Base-by-base conservation (phyloP, 2,329 filamentous ascomycete genomes). In the Trichoderma cornu-damae region DNA sequence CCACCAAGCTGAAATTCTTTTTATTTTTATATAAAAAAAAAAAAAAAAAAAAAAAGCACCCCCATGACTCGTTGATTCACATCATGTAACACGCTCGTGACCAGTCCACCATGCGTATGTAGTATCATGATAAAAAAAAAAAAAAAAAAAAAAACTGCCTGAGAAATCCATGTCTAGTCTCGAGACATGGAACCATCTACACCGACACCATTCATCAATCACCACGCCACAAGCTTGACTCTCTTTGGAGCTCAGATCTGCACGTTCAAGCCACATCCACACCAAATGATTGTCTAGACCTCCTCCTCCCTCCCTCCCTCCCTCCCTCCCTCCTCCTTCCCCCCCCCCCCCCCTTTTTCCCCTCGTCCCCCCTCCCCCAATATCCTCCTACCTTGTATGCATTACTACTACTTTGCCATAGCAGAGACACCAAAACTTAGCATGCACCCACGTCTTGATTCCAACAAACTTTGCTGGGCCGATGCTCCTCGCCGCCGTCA, bases 31-130 rank as follows among this genome's bases (percentile, higher is more conserved):
- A 26, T 12, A 30, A 11, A 30, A 12, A 8, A 14, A 30, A 26
- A 11, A 14, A 35, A 11, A 5, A 35, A 14, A 12, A 35, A 35
- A 35, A 35, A 30, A 7, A 30, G 28, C 5, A 9, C 2, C 5
- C n/a, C n/a, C 30, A 49, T 35, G 46, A 35, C 47, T 50, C 34
- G 47, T 34, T 26, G 12, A 20, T 49, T 50, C 34, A 28, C 47
- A 50, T 50, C 47, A 35, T 38, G 47, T 38, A 50, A 16, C 32
- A n/a, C 14, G 38, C 48, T 51, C 48, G 48, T 51, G 48, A 51
- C 35, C 48, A 30, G 5, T 40, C 11, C 35, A 42, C 28, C n/a
- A 51, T 40, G 48, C 48, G n/a, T n/a, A n/a, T n/a, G n/a, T n/a
- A n/a, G n/a, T n/a, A n/a, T n/a, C n/a, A n/a, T n/a, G n/a, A n/a